phyloP scores from a whole-genome alignment of 2,329 filamentous ascomycete genomes.

The Apiospora koreana region DNA sequence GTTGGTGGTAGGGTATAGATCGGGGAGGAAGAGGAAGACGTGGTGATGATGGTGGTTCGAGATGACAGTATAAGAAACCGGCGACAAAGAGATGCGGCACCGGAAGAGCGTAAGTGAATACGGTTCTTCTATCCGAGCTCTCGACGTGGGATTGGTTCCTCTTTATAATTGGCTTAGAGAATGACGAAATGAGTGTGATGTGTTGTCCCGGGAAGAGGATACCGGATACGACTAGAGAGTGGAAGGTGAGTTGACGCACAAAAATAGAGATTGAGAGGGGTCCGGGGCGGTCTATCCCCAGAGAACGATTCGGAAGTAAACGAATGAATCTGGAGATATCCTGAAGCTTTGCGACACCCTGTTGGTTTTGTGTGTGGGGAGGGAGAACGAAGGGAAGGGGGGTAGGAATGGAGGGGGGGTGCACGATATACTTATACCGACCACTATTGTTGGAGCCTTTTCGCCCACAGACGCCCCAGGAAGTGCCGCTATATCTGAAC shows the following conservation, averaged over 20 bases:
- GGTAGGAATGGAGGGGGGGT: slow-evolving; percentile 35
- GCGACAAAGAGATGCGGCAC: slow-evolving; percentile 26
- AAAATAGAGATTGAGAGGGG: slow-evolving; percentile 48
- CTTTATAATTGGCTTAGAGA: slow-evolving; percentile 41
- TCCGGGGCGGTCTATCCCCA: slow-evolving; percentile 46
- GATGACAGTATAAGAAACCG: slow-evolving; percentile 23
- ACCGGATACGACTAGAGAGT: slow-evolving; percentile 22
- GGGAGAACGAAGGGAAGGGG: slow-evolving; percentile 47
- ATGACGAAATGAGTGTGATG: slow-evolving; percentile 53
- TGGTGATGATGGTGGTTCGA: slow-evolving; percentile 30
- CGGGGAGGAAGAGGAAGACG: slow-evolving; percentile 33
- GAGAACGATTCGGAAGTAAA: slow-evolving; percentile 37
- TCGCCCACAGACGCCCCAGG: neutral
- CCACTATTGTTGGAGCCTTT: neutral
- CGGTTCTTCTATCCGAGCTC: slow-evolving; percentile 19
- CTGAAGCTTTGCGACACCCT: slow-evolving; percentile 60
- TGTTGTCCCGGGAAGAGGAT: slow-evolving; percentile 17
- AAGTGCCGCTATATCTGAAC: slow-evolving; percentile 1
- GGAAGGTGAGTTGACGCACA: slow-evolving; percentile 43
- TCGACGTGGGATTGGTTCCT: slow-evolving; percentile 18
- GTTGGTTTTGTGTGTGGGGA: slow-evolving; percentile 56
- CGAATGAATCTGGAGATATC: slow-evolving; percentile 53
- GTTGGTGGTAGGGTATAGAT: slow-evolving; percentile 22
- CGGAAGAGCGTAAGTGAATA: slow-evolving; percentile 38
- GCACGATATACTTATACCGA: slow-evolving; percentile 37